Evolutionary conservation across 176 grass and related monocot species (phyloP).

Genomic region (Hsuehochloa calcarea): DNA sequence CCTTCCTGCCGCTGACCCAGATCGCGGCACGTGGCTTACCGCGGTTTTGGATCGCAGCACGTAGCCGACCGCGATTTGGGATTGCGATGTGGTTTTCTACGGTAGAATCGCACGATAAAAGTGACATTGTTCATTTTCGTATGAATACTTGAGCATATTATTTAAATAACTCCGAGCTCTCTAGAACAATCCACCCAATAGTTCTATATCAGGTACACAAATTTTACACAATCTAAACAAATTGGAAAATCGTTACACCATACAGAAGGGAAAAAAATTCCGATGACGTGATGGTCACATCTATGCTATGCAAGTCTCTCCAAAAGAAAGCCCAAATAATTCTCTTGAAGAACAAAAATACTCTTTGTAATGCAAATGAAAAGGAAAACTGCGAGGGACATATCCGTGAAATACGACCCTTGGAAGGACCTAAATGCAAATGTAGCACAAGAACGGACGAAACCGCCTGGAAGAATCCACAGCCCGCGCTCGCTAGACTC

Average conservation of each 20-base stretch:
- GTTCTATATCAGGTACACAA: neutral
- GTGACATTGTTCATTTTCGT: neutral
- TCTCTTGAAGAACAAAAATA: too few relatives aligned
- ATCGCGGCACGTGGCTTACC: too few relatives aligned
- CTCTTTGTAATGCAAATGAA: neutral
- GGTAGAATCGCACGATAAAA: too few relatives aligned
- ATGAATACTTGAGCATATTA: neutral
- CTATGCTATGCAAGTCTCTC: too few relatives aligned
- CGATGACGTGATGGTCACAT: too few relatives aligned
- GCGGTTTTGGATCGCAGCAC: too few relatives aligned
- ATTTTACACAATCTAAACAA: neutral
- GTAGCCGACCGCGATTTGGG: too few relatives aligned
- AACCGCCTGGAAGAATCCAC: neutral
- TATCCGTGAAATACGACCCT: neutral
- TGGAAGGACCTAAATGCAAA: neutral
- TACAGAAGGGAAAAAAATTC: too few relatives aligned
- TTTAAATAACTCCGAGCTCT: neutral
- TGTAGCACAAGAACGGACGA: neutral
- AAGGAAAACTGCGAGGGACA: too few relatives aligned
- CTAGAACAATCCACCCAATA: neutral
- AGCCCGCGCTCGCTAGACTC: neutral
- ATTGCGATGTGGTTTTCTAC: too few relatives aligned
- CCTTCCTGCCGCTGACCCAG: too few relatives aligned
- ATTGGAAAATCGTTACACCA: neutral
- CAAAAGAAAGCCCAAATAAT: too few relatives aligned